Conservation (phyloP, 192 early-diverging fungal species). For the Coemansia aciculifera region DNA sequence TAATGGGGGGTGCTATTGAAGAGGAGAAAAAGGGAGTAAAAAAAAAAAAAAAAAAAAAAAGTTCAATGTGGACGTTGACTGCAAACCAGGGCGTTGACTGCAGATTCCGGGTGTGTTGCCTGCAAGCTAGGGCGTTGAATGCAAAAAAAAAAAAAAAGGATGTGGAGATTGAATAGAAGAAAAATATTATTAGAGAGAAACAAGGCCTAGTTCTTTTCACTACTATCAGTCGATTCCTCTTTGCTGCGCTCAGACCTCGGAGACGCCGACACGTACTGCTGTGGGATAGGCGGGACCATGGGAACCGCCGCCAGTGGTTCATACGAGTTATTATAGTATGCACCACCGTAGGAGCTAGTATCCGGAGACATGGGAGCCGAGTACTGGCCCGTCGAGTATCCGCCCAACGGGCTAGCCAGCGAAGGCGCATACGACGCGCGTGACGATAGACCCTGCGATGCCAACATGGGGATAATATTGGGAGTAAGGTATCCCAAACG, state of each 20-base stretch:
- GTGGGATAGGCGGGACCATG: constrained; percentile 19
- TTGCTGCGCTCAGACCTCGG: constrained; percentile 18
- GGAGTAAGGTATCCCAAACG: constrained; percentile 57
- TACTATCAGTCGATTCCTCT: constrained; percentile 1
- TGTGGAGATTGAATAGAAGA: background rate
- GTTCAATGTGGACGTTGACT: background rate
- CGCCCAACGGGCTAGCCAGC: constrained; percentile 21
- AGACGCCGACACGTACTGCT: constrained; percentile 25
- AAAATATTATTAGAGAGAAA: background rate
- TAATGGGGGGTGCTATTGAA: background rate
- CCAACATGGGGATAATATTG: constrained; percentile 45
- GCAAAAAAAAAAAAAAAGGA: background rate
- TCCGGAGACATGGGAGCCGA: constrained; percentile 18
- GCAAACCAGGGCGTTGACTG: background rate
- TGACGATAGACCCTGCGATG: constrained; percentile 33
- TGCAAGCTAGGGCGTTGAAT: too few relatives aligned
- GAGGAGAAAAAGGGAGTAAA: background rate
- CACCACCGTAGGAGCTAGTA: background rate
- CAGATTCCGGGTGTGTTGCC: background rate
- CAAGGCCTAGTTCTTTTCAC: constrained; percentile 7
- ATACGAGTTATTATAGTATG: background rate
- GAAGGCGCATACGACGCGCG: constrained; percentile 10
- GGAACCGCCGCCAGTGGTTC: constrained; percentile 7
- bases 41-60: background rate
- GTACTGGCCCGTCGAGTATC: background rate